phyloP scores from a whole-genome alignment of 768 basidiomycete genomes.

The Russula emetica region DNA sequence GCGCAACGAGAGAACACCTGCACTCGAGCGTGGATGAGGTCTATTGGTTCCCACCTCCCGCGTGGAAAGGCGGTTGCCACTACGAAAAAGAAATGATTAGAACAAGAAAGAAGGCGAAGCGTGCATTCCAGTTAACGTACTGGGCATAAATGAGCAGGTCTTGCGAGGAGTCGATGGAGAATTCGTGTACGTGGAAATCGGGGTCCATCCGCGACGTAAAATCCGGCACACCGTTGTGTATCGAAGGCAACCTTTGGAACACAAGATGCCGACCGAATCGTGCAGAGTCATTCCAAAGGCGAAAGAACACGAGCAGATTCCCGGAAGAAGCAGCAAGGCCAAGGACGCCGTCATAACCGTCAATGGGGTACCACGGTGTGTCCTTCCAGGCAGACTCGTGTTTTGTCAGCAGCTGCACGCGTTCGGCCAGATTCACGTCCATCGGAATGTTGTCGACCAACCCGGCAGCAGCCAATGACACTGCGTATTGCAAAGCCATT shows the following conservation, averaged over 20 bases:
- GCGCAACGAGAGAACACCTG: not conserved
- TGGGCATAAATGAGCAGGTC: conserved; percentile 9
- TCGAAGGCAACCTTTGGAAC: conserved; percentile 2
- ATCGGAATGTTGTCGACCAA: conserved; percentile 3
- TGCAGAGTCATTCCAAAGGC: not conserved
- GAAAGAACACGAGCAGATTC: conserved; percentile 8
- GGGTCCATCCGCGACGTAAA: conserved; percentile 2
- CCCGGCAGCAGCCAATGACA: not conserved
- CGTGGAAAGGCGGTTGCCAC: not conserved
- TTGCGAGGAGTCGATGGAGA: conserved; percentile 6
- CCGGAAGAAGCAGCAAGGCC: conserved; percentile 12
- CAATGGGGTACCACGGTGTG: conserved; percentile 3
- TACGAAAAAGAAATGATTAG: not conserved
- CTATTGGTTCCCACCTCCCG: conserved; percentile 1
- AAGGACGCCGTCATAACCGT: not conserved
- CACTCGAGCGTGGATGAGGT: not conserved
- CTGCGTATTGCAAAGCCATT: not conserved
- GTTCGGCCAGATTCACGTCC: not conserved
- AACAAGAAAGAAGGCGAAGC: too few species aligned
- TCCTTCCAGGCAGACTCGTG: conserved; percentile 11
- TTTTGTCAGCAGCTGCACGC: not conserved
- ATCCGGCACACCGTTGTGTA: not conserved
- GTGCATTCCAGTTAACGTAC: not conserved
- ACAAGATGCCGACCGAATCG: not conserved
- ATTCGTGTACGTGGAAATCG: conserved; percentile 7